These are phyloP conservation scores for Onygena corvina DNA, from an alignment of 2,329 filamentous ascomycete species.

Conservation along the genomic window DNA sequence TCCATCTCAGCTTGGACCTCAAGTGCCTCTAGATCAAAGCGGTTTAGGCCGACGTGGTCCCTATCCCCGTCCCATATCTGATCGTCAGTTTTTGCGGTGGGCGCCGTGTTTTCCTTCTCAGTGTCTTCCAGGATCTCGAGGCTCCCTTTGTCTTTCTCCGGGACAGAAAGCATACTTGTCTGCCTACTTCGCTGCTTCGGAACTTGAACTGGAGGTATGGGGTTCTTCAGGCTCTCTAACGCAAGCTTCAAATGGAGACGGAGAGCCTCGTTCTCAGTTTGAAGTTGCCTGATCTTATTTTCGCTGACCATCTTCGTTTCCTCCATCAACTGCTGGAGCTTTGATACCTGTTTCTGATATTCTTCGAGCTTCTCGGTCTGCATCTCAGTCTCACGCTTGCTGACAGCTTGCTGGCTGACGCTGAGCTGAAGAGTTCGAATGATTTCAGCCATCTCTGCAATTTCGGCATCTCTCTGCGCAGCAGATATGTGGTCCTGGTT, in stretches of 20 bases:
- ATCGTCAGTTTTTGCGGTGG: slow-evolving; percentile 21
- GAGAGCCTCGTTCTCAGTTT: slow-evolving; percentile 81
- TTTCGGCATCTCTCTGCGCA: slow-evolving; percentile 87
- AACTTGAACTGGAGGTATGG: slow-evolving; percentile 50
- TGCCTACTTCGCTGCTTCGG: slow-evolving; percentile 23
- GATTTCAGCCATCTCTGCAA: slow-evolving; percentile 86
- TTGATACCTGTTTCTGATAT: slow-evolving; percentile 79
- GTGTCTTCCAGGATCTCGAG: slow-evolving; percentile 43
- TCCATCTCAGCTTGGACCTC: slow-evolving; percentile 78
- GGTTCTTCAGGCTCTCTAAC: slow-evolving; percentile 75
- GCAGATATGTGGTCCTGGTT: slow-evolving; percentile 91
- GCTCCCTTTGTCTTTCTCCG: slow-evolving; percentile 25
- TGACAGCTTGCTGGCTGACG: slow-evolving; percentile 51
- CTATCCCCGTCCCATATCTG: slow-evolving; percentile 29
- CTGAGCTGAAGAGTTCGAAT: slow-evolving; percentile 75
- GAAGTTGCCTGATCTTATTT: slow-evolving; percentile 81
- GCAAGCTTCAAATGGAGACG: slow-evolving; percentile 79
- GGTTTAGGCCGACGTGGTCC: slow-evolving; percentile 37
- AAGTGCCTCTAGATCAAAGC: slow-evolving; percentile 34
- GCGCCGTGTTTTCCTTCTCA: slow-evolving; percentile 31
- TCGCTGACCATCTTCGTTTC: slow-evolving; percentile 82
- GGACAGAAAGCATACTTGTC: slow-evolving; percentile 29
- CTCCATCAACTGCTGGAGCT: slow-evolving; percentile 93
- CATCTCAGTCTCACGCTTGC: slow-evolving; percentile 59
- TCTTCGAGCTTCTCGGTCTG: slow-evolving; percentile 81